These are phyloP conservation scores for Ceratocystis diversiconidia DNA, from an alignment of 2,329 filamentous ascomycete species.

Conservation along the genomic window DNA sequence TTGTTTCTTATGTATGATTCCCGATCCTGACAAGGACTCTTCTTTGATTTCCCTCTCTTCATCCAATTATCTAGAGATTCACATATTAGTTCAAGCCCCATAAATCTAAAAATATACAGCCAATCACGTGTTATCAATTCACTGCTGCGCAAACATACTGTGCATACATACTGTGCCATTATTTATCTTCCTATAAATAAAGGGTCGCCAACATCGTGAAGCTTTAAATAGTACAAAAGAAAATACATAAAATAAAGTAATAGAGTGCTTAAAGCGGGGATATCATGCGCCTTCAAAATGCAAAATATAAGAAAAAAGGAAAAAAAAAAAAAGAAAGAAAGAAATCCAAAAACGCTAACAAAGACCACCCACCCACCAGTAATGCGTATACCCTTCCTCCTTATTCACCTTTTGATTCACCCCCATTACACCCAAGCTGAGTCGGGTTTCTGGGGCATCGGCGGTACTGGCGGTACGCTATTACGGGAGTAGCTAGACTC, in stretches of 20 bases:
- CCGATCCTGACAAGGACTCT: not conserved
- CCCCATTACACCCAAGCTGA: constrained; percentile 12
- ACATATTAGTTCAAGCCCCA: not conserved
- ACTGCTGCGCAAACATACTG: not conserved
- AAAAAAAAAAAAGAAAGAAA: not conserved
- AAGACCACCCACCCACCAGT: too few species aligned
- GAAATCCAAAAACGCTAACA: not conserved
- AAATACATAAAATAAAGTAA: constrained; percentile 1
- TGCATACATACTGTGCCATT: not conserved
- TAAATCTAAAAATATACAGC: not conserved
- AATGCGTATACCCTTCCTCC: not conserved
- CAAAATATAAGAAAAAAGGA: not conserved
- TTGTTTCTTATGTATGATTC: constrained; percentile 1
- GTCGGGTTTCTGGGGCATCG: constrained; percentile 11
- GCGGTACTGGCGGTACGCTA: constrained; percentile 8
- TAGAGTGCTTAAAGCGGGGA: constrained; percentile 1
- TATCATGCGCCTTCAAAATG: constrained; percentile 2
- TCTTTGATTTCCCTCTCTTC: not conserved
- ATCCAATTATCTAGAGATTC: not conserved
- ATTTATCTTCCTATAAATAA: not conserved
- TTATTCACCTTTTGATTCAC: not conserved
- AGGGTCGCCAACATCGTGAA: not conserved
- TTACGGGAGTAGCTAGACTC: constrained; percentile 9
- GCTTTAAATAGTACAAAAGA: constrained; percentile 5
- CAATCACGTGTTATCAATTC: not conserved